Conservation (phyloP, 257 asterid species). For the Lycium barbarum region DNA sequence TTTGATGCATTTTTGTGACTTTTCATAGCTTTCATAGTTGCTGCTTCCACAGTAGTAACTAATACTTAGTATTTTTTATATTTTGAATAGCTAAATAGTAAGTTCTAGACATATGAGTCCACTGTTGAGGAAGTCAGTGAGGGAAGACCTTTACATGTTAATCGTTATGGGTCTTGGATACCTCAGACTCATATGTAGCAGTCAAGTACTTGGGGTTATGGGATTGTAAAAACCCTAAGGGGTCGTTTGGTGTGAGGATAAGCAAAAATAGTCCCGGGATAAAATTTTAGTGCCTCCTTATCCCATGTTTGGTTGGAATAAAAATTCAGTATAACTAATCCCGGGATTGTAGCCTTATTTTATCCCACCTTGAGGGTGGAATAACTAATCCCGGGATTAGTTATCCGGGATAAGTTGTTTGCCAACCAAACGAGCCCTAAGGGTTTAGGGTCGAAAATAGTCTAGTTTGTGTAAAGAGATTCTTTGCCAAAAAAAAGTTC, state of each 20-base stretch:
- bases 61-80: neutral
- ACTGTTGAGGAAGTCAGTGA: neutral
- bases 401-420: no score
- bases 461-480: neutral
- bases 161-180: neutral
- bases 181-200: neutral
- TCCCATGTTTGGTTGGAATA: no score
- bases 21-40: slow-evolving; percentile 2
- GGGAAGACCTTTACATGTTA: neutral
- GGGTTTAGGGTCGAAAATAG: neutral
- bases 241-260: no score
- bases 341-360: no score
- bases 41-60: slow-evolving; percentile 1
- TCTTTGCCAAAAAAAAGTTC: neutral
- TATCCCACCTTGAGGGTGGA: no score
- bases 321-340: no score
- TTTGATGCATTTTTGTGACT: slow-evolving; percentile 7
- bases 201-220: neutral
- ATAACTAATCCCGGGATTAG: no score
- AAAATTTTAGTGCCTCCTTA: no score
- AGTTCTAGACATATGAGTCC: neutral
- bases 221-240: neutral
- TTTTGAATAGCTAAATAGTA: neutral
- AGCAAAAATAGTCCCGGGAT: no score
- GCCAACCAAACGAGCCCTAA: no score